Evolutionary conservation across 257 asterid genomes (phyloP).

Genomic region (Fraxinus pennsylvanica): DNA sequence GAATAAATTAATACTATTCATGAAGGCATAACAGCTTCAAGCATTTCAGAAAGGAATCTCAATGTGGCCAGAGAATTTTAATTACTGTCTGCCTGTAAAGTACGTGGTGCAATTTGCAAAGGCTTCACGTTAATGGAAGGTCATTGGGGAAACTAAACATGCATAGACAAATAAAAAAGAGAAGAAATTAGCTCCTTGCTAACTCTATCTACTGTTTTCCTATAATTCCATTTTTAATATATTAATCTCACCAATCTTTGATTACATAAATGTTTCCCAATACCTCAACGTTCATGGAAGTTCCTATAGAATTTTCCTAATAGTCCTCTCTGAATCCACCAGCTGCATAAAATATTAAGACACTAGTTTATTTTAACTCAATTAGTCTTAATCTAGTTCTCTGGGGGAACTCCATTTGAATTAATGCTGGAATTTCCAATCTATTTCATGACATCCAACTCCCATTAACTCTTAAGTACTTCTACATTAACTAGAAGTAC

Average conservation of each 20-base stretch:
- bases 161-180: not conserved
- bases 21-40: not conserved
- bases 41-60: conserved; percentile 3
- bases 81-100: not conserved
- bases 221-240: not conserved
- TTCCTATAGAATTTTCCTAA: not conserved
- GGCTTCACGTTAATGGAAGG: not conserved
- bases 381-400: not conserved
- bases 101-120: not conserved
- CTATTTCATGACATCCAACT: not conserved
- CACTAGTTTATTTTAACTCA: not conserved
- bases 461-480: not conserved
- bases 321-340: not conserved
- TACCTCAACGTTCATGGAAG: not conserved
- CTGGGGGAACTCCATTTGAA: not conserved
- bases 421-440: not conserved
- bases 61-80: conserved; percentile 8
- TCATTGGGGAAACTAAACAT: not conserved
- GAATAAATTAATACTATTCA: not conserved
- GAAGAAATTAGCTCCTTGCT: not conserved
- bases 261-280: not conserved
- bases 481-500: not conserved
- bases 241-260: not conserved
- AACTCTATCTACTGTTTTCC: not conserved
- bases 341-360: not conserved